Base-by-base conservation (phyloP, 495 filamentous ascomycete genomes). In the Trichoderma orchidacearum region DNA sequence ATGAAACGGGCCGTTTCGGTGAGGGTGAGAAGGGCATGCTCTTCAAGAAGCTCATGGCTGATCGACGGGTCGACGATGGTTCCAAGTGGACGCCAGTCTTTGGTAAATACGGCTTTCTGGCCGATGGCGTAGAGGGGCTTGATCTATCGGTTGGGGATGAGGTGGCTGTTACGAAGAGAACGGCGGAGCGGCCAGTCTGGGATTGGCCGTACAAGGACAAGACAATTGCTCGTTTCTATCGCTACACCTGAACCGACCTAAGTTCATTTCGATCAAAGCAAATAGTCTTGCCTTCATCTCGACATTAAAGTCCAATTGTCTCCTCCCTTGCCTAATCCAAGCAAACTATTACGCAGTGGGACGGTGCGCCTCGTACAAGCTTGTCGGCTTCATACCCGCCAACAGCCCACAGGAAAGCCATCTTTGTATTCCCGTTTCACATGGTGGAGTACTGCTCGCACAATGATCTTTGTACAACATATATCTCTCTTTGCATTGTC, bases 81-180 rank as follows among this genome's bases (percentile, higher is more conserved):
- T 74, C 73, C 1, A 88, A 81, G 66, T 93, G 80, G 66, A 83
- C 78, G 67, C 90, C 90, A 35, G 80, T 93, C 0, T 94, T 92
- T 79, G 90, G 90, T 23, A 73, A 89, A 48, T 95, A 94, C 72
- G 82, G 75, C 4, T 94, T 90, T 64, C 64, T 86, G 41, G 72
- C 31, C 56, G 61, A 34, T 65, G 64, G 51, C 25, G 63, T 56
- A 30, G 57, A 63, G 3, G 55, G 60, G 56, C 27, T 63, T 28
- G 59, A 63, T 45, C 69, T 92, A 32, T 70, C 67, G 3, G 80
- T 93, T 32, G 89, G 89, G 0, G 87, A 92, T 72, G 78, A 82
- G 64, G 81, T 90, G 17, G 60, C 59, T 31, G 82, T 94, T 29
- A 41, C 25, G 11, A 35, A 48, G 13, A 48, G 34, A 7, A 56